A percentile compares a stretch with the other conserved stretches of the same genome.
These are phyloP conservation scores for Termitomyces sp. DNA, from an alignment of 768 basidiomycete species.

Conservation along the genomic window DNA sequence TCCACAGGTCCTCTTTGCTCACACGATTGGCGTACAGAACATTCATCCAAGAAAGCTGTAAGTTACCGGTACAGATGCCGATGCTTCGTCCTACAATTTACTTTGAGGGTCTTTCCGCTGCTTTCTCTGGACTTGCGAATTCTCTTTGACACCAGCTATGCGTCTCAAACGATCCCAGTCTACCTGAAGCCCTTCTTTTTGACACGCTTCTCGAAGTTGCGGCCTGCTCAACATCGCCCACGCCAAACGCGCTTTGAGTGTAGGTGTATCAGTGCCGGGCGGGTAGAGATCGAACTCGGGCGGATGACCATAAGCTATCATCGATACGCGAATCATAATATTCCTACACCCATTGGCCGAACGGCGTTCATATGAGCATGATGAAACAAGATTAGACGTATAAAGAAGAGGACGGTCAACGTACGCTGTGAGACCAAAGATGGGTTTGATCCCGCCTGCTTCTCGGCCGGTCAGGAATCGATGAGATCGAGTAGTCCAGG, in stretches of 20 bases:
- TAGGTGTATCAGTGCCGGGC: conserved; percentile 22
- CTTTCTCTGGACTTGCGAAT: conserved; percentile 8
- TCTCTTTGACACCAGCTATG: conserved; percentile 17
- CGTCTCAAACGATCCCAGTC: conserved; percentile 25
- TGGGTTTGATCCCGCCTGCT: conserved; percentile 79
- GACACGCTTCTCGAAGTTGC: conserved; percentile 31
- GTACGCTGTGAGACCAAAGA: conserved; percentile 84
- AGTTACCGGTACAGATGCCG: background rate
- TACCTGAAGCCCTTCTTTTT: conserved; percentile 27
- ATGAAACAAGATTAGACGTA: background rate
- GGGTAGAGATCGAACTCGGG: conserved; percentile 39
- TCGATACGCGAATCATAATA: conserved; percentile 40
- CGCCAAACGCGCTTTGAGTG: conserved; percentile 33
- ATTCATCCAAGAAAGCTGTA: background rate
- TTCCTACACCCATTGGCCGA: conserved; percentile 19
- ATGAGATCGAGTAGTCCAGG: conserved; percentile 53
- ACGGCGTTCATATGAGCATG: background rate
- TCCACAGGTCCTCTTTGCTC: background rate
- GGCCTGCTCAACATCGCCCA: conserved; percentile 34
- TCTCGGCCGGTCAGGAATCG: conserved; percentile 84
- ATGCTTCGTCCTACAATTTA: conserved; percentile 10
- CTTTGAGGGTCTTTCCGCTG: conserved; percentile 5
- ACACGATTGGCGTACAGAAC: background rate
- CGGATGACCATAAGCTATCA: conserved; percentile 35
- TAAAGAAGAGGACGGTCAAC: conserved; percentile 20